Percentiles rank a stretch among this genome's conserved stretches.
Evolutionary conservation across 192 early-diverging fungal genomes (phyloP).

Genomic region (Backusella tarrabulga): DNA sequence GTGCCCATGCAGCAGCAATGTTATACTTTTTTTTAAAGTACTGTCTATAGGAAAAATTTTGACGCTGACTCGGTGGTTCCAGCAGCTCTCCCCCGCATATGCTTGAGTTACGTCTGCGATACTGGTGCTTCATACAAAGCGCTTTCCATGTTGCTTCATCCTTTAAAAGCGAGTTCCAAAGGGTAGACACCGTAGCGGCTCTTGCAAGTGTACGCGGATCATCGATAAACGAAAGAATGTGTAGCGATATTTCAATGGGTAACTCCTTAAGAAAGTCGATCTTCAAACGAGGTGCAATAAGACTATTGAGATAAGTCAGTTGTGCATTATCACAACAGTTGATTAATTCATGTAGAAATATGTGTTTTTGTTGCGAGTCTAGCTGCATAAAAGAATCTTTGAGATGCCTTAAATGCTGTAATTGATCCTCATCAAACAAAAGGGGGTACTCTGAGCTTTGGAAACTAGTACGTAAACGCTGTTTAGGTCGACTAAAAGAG

Average conservation of each 20-base stretch:
- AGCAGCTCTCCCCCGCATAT: slow-evolving; percentile 32
- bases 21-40: slow-evolving; percentile 54
- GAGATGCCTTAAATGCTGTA: slow-evolving; percentile 28
- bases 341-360: slow-evolving; percentile 45
- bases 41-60: slow-evolving; percentile 46
- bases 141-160: slow-evolving; percentile 48
- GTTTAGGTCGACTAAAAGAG: slow-evolving; percentile 13
- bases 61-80: slow-evolving; percentile 27
- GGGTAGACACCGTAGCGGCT: slow-evolving; percentile 67
- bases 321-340: slow-evolving; percentile 49
- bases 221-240: slow-evolving; percentile 87
- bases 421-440: slow-evolving; percentile 24
- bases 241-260: slow-evolving; percentile 73
- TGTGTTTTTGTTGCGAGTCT: slow-evolving; percentile 27
- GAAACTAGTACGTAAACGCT: not conserved
- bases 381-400: slow-evolving; percentile 40
- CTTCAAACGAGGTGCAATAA: slow-evolving; percentile 67
- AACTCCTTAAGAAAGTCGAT: slow-evolving; percentile 86
- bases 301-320: slow-evolving; percentile 46
- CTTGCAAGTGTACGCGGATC: slow-evolving; percentile 72
- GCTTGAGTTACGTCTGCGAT: slow-evolving; percentile 32
- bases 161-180: slow-evolving; percentile 55
- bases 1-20: slow-evolving; percentile 52
- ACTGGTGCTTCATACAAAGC: slow-evolving; percentile 40
- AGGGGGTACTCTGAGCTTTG: not conserved